Base-by-base conservation (phyloP, 2,329 filamentous ascomycete genomes). In the Pestalotiopsis sp. region DNA sequence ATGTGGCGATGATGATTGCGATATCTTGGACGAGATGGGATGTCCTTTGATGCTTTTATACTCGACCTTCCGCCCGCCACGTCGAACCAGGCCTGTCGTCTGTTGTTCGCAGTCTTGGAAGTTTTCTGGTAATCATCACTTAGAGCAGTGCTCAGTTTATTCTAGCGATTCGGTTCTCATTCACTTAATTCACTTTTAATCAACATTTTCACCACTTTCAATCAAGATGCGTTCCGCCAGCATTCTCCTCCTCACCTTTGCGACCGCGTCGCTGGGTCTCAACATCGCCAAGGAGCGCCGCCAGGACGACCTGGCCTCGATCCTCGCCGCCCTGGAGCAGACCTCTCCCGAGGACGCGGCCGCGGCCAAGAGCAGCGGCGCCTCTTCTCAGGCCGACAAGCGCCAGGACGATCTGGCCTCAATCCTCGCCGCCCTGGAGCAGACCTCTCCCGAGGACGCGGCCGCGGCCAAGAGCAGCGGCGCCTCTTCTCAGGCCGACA, bases 121-220 rank as follows among this genome's bases (percentile, higher is more conserved):
- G 13, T 17, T 11, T 40, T 20, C 17, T 35, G 22, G 13, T 20
- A 30, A 30, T 30, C 30, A 60, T 60, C 13, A 20, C 52, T 44
- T 65, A 30, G 63, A 65, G 63, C 63, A 65, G 63, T 44, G 63
- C 63, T 65, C 48, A 64, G 48, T 65, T 39, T 39, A 7, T 26
- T 26, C 24, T 14, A 60, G 30, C 30, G 30, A 30, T 30, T 7
- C 14, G 20, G 6, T 24, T n/a, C 20, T 14, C 11, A 20, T 65
- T 22, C 56, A 20, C 30, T 9, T 48, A 57, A 24, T 17, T 35
- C n/a, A 17, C 11, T 39, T 48, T 57, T 57, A 57, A 55, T 56
- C 4, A 26, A n/a, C 10, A 44, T 20, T 17, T 39, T 57, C 22
- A 38, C 44, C 59, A 17, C 38, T 40, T 44, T 20, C 44, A 52